A percentile compares a stretch with the other conserved stretches of the same genome.
These are phyloP conservation scores for Hanseniaspora lachancei DNA, from an alignment of 805 yeast species.

Conservation along the genomic window DNA sequence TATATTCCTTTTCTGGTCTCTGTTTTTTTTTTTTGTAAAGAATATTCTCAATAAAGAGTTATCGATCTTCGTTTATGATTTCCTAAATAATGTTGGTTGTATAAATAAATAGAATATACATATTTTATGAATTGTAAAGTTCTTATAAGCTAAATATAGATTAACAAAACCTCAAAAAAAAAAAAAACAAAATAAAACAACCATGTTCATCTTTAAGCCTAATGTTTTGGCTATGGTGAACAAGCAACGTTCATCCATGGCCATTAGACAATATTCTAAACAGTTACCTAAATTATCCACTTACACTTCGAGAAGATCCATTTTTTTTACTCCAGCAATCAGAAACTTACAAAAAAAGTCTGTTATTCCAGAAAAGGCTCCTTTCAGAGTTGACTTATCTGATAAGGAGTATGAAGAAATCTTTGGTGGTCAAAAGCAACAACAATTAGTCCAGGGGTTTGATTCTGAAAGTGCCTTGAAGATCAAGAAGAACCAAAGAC, in stretches of 20 bases:
- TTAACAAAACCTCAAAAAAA: too few species aligned
- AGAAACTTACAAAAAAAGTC: background rate
- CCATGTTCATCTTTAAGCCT: background rate
- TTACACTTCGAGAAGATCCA: background rate
- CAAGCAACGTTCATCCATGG: background rate
- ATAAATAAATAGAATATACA: too few species aligned
- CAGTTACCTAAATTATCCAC: background rate
- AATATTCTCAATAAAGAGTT: too few species aligned
- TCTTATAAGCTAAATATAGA: too few species aligned
- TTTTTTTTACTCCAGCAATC: background rate
- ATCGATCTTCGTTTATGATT: too few species aligned
- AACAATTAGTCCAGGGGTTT: background rate
- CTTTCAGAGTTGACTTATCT: background rate
- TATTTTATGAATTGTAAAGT: too few species aligned
- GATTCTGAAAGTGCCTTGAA: conserved; percentile 10
- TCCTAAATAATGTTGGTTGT: too few species aligned
- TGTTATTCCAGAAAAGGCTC: background rate
- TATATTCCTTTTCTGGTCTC: background rate
- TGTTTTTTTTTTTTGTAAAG: too few species aligned
- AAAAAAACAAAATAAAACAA: too few species aligned
- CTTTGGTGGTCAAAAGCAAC: background rate
- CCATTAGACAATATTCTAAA: background rate
- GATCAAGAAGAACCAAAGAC: conserved; percentile 15
- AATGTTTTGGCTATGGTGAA: background rate
- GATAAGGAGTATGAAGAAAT: conserved; percentile 3